Evolutionary conservation across 1,139 yeast genomes (phyloP).

Genomic region (Martiniozyma asiatica): DNA sequence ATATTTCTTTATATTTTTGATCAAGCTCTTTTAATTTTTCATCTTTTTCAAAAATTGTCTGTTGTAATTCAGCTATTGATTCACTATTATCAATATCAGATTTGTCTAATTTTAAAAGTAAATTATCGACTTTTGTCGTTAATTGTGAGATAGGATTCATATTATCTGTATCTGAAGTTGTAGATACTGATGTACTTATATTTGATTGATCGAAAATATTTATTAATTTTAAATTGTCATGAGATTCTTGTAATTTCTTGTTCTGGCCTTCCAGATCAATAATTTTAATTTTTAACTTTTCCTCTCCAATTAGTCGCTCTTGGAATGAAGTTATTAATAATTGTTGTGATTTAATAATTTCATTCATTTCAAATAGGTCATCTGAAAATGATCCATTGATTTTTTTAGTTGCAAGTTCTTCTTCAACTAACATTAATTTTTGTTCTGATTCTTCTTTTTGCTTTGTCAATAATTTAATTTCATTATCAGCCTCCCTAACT

Average conservation of each 20-base stretch:
- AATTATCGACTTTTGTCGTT: too few relatives aligned
- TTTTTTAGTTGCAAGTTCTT: too few relatives aligned
- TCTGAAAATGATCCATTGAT: slow-evolving; percentile 42
- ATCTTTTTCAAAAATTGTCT: too few relatives aligned
- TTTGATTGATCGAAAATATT: too few relatives aligned
- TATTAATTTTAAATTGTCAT: slow-evolving; percentile 29
- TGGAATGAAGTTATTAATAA: slow-evolving; percentile 31
- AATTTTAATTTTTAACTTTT: slow-evolving; percentile 33
- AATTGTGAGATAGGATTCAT: too few relatives aligned
- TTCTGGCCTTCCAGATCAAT: slow-evolving; percentile 36
- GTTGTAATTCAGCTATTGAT: slow-evolving; percentile 5
- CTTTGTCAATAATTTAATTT: slow-evolving; percentile 18
- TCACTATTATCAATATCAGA: slow-evolving; percentile 1
- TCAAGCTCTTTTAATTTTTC: slow-evolving; percentile 25
- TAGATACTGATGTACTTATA: too few relatives aligned
- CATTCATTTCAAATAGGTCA: slow-evolving; percentile 42
- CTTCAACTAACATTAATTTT: too few relatives aligned
- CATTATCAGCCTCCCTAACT: slow-evolving; percentile 19
- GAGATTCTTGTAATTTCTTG: slow-evolving; percentile 34
- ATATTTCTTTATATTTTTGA: slow-evolving; percentile 55
- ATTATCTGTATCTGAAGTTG: too few relatives aligned
- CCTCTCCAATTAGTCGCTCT: slow-evolving; percentile 33
- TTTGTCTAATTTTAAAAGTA: too few relatives aligned
- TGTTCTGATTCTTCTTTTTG: slow-evolving; percentile 12
- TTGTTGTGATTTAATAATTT: slow-evolving; percentile 43